Evolutionary conservation across 1,139 yeast species (phyloP), one percentile per base, ranked within the genome.

Genomic region (Candida gigantensis): DNA sequence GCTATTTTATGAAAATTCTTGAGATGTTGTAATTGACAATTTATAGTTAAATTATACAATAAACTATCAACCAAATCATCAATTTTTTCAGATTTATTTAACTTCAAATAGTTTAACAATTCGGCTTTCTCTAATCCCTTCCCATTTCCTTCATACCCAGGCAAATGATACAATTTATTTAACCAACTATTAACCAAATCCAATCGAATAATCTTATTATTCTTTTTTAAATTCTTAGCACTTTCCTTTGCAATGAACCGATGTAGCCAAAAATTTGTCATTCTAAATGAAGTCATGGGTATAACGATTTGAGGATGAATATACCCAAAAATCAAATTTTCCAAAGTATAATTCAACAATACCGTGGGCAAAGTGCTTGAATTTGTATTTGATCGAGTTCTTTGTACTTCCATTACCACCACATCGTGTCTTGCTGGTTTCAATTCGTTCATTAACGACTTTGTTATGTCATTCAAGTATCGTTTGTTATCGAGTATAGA

Each of bases 31-130:
- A 58, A 37, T 29, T 56, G 53, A 20, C 53, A 47, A 14, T 58
- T 47, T 2, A 58, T 49, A n/a, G 62, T 62, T 24, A 65, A 35
- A 35, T 57, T 62, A 41, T 69, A 69, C 24, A 69, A 46, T 12
- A 65, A 50, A 14, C 69, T 57, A 43, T 69, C 75, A 10, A 67
- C 52, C 46, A 69, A 57, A 48, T 69, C 75, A 45, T 69, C 75
- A 11, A 60, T 41, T 45, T 69, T 59, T n/a, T 52, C 51, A 5
- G 44, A 42, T 15, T 42, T 32, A 11, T 40, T 29, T 13, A 45
- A 20, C 2, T 30, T 33, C 15, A 46, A 32, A 34, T 34, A 49
- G 15, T 32, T 38, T 31, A 51, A 46, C 30, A 46, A 35, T 29
- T 18, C 25, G 19, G 12, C 23, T 23, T 14, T 36, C 23, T 24